Conservation (phyloP, 2,329 filamentous ascomycete genomes). For the Graphium sp. region DNA sequence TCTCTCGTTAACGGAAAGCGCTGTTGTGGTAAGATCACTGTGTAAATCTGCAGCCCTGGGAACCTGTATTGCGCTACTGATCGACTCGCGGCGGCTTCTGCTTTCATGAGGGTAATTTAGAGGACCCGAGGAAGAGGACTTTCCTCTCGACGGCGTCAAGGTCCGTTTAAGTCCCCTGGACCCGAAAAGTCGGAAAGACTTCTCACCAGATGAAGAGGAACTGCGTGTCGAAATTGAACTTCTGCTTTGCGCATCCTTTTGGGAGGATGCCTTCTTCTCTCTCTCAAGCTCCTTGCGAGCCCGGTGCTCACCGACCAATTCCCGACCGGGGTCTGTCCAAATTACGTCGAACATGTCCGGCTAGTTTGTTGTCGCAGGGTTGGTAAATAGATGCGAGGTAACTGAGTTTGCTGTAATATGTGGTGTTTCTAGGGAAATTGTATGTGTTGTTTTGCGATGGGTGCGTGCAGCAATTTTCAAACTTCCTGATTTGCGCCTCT, state of each 20-base stretch:
- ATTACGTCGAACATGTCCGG: slow-evolving; percentile 38
- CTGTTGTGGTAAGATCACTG: too few relatives aligned
- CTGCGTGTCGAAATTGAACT: slow-evolving; percentile 24
- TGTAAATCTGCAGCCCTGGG: too few relatives aligned
- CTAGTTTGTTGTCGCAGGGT: background rate
- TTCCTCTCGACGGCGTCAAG: slow-evolving; percentile 7
- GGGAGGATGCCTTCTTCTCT: slow-evolving; percentile 10
- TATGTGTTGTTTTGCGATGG: too few relatives aligned
- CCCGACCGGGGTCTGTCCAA: slow-evolving; percentile 37
- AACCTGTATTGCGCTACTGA: too few relatives aligned
- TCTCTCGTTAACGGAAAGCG: too few relatives aligned
- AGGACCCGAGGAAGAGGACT: slow-evolving; percentile 6
- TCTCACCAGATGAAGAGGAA: slow-evolving; percentile 20
- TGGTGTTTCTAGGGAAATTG: too few relatives aligned
- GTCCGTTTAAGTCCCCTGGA: slow-evolving; percentile 19
- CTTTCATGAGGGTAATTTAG: too few relatives aligned
- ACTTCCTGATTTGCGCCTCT: too few relatives aligned
- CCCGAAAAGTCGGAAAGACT: slow-evolving; percentile 25
- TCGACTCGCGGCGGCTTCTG: too few relatives aligned
- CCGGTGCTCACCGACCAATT: slow-evolving; percentile 34
- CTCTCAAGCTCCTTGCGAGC: slow-evolving; percentile 27
- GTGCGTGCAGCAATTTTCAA: background rate
- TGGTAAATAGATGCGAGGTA: too few relatives aligned
- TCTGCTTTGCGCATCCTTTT: slow-evolving; percentile 12
- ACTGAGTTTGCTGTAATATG: too few relatives aligned